Evolutionary conservation across 257 asterid genomes (phyloP).

Genomic region (Gardenia jasminoides): DNA sequence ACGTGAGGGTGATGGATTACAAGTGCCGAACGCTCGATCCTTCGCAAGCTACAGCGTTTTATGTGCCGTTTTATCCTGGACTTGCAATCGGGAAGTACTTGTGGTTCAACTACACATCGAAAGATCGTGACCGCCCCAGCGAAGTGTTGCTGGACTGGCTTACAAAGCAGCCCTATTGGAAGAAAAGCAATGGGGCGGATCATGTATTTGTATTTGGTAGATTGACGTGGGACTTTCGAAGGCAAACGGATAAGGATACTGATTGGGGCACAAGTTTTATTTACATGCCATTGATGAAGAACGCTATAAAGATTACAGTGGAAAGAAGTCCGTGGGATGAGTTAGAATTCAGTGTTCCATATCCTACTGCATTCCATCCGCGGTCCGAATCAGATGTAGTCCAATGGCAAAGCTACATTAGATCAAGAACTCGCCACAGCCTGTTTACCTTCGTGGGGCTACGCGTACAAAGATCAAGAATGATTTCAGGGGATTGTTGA

Average conservation of each 20-base stretch:
- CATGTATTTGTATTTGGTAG: constrained; percentile 60
- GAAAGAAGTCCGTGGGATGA: constrained; percentile 52
- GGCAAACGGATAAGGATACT: constrained; percentile 36
- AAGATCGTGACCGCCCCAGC: constrained; percentile 47
- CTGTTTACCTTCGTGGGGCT: constrained; percentile 57
- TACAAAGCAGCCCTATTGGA: constrained; percentile 37
- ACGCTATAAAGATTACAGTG: constrained; percentile 43
- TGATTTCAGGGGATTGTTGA: constrained; percentile 49
- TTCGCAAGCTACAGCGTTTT: constrained; percentile 41
- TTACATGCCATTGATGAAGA: constrained; percentile 58
- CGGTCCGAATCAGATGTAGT: constrained; percentile 46
- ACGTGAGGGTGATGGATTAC: constrained; percentile 30
- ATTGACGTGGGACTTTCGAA: constrained; percentile 61
- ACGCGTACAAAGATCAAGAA: constrained; percentile 48
- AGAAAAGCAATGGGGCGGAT: constrained; percentile 49
- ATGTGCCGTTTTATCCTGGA: constrained; percentile 64
- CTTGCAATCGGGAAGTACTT: constrained; percentile 59
- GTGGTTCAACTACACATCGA: constrained; percentile 49
- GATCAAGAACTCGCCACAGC: background rate
- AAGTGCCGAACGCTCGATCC: constrained; percentile 35
- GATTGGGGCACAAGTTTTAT: constrained; percentile 58
- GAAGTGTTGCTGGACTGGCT: constrained; percentile 50
- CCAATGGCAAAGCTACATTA: constrained; percentile 36
- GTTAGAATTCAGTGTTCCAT: constrained; percentile 55
- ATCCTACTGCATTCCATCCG: constrained; percentile 69